phyloP scores from a whole-genome alignment of 2,329 filamentous ascomycete species.

The Setomelanomma holmii region DNA sequence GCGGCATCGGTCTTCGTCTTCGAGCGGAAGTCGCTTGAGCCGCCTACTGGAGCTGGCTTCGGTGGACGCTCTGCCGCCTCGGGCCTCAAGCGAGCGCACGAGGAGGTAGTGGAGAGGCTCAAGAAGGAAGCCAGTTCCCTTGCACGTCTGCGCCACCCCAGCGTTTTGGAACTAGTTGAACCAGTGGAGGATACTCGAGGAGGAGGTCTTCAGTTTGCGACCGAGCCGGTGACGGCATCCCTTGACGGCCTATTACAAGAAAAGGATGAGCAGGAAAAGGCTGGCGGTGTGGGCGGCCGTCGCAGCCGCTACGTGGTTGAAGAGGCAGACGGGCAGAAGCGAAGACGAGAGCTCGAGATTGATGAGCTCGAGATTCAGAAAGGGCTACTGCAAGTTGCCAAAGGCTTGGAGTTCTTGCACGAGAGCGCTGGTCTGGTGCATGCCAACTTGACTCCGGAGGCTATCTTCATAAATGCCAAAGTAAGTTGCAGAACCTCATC shows the following conservation, averaged over 20 bases:
- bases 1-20: constrained; percentile 92
- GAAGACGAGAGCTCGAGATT: constrained; percentile 83
- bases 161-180: constrained; percentile 89
- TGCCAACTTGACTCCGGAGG: constrained; percentile 91
- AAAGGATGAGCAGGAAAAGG: constrained; percentile 84
- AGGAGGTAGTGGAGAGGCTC: constrained; percentile 88
- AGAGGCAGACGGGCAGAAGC: constrained; percentile 73
- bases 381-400: constrained; percentile 88
- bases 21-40: constrained; percentile 84
- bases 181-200: constrained; percentile 93
- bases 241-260: constrained; percentile 81
- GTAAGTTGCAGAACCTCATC: constrained; percentile 53
- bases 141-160: constrained; percentile 87
- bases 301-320: constrained; percentile 82
- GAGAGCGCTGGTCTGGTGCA: constrained; percentile 94
- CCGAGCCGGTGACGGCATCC: constrained; percentile 89
- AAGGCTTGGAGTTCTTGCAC: constrained; percentile 92
- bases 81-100: constrained; percentile 78
- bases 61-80: constrained; percentile 66
- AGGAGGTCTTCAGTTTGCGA: constrained; percentile 94
- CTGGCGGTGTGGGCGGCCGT: constrained; percentile 71
- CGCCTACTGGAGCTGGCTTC: constrained; percentile 65
- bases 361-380: constrained; percentile 99
- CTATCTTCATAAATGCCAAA: constrained; percentile 93
- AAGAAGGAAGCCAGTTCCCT: constrained; percentile 92